A percentile compares a stretch with the other conserved stretches of the same genome.
Conservation (phyloP, 2,329 filamentous ascomycete species). For the Colletotrichum melonis region DNA sequence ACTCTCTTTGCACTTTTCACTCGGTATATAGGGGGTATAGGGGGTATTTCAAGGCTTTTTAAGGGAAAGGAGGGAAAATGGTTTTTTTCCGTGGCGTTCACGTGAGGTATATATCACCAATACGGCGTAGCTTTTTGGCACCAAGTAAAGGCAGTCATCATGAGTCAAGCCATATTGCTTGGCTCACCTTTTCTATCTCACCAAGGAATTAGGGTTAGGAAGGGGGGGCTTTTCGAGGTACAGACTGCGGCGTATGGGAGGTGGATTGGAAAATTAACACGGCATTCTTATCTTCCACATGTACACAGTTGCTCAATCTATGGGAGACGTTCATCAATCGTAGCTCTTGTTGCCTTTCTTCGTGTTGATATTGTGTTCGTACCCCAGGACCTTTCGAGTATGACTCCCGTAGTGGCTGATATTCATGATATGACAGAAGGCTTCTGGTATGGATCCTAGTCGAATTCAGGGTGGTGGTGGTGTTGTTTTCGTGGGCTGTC, state of each 20-base stretch:
- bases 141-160: background rate
- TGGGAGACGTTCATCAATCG: no score
- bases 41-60: background rate
- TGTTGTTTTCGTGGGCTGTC: background rate
- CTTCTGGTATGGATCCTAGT: slow-evolving; percentile 64
- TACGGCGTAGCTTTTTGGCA: background rate
- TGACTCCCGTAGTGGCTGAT: slow-evolving; percentile 60
- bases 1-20: background rate
- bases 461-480: background rate
- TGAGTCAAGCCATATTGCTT: background rate
- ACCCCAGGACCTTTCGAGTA: slow-evolving; percentile 58
- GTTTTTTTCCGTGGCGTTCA: background rate
- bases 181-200: background rate
- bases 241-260: background rate
- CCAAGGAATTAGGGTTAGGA: background rate
- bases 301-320: no score
- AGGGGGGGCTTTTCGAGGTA: background rate
- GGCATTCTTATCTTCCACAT: background rate
- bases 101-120: background rate
- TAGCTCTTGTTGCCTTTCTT: no score
- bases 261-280: background rate
- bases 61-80: no score
- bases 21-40: background rate
- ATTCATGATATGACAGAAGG: slow-evolving; percentile 73
- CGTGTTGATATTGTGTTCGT: slow-evolving; percentile 48